Evolutionary conservation across 176 grass and related monocot genomes (phyloP).

Genomic region (Melocanna baccifera): DNA sequence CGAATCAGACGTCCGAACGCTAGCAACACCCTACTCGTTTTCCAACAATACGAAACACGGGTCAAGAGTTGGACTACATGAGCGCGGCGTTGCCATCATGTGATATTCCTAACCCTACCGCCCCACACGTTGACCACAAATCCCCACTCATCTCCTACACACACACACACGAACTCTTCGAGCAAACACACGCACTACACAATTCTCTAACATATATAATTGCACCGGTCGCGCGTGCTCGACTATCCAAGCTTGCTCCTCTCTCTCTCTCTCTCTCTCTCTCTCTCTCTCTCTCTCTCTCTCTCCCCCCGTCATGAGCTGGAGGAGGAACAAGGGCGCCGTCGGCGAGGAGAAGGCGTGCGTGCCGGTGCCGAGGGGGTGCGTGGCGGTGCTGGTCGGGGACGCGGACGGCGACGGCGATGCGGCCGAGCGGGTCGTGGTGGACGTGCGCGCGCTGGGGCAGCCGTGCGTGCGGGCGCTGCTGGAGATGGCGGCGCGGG

Average conservation of each 20-base stretch:
- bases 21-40: too few relatives aligned
- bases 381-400: conserved; percentile 48
- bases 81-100: not conserved
- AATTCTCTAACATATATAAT: not conserved
- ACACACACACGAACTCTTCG: not conserved
- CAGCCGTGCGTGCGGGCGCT: conserved; percentile 36
- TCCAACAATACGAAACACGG: conserved; percentile 3
- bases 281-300: not conserved
- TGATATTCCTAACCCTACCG: not conserved
- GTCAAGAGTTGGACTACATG: not conserved
- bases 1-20: too few relatives aligned
- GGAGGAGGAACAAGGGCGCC: not conserved
- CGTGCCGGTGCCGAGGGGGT: conserved; percentile 33
- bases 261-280: too few relatives aligned
- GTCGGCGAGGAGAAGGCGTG: not conserved
- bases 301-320: not conserved
- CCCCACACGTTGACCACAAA: not conserved
- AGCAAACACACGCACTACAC: not conserved
- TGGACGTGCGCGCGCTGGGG: conserved; percentile 34
- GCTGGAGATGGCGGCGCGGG: conserved; percentile 46
- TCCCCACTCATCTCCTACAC: not conserved
- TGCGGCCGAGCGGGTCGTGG: conserved; percentile 38
- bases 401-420: not conserved
- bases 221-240: not conserved
- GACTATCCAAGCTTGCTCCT: not conserved